Percentiles rank a stretch among this genome's conserved stretches.
These are phyloP conservation scores for Pelargonium nanum DNA, from an alignment of 345 rosid genomes.

Conservation along the genomic window DNA sequence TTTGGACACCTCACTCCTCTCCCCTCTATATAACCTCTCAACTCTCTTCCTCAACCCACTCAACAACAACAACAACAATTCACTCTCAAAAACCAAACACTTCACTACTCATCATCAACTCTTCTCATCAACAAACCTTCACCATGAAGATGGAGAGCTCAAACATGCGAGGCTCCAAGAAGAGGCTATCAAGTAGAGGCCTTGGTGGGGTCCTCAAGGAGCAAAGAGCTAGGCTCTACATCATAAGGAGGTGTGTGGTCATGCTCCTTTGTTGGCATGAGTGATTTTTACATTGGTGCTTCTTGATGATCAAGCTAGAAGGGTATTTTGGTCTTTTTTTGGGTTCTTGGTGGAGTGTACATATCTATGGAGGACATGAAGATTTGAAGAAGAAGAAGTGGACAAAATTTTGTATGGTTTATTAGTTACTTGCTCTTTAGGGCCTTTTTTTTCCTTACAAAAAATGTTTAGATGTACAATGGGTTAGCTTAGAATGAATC, in stretches of 20 bases:
- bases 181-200: constrained; percentile 18
- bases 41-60: neutral
- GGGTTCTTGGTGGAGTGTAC: neutral
- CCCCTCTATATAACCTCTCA: neutral
- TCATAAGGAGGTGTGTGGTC: constrained; percentile 23
- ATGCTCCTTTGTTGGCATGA: constrained; percentile 25
- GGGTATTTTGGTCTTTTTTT: neutral
- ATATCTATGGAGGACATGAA: neutral
- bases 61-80: neutral
- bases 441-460: too few relatives aligned
- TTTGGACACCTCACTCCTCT: neutral
- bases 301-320: too few relatives aligned
- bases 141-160: neutral
- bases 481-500: neutral
- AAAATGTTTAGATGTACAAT: neutral
- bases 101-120: neutral
- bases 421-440: neutral
- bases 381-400: too few relatives aligned
- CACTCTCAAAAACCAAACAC: neutral
- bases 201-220: constrained; percentile 19
- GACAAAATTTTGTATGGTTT: too few relatives aligned
- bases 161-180: constrained; percentile 8
- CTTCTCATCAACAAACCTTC: neutral
- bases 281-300: too few relatives aligned
- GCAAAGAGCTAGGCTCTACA: constrained; percentile 22